phyloP scores from a whole-genome alignment of 2,329 filamentous ascomycete genomes.

The Keithomyces neogunnii region DNA sequence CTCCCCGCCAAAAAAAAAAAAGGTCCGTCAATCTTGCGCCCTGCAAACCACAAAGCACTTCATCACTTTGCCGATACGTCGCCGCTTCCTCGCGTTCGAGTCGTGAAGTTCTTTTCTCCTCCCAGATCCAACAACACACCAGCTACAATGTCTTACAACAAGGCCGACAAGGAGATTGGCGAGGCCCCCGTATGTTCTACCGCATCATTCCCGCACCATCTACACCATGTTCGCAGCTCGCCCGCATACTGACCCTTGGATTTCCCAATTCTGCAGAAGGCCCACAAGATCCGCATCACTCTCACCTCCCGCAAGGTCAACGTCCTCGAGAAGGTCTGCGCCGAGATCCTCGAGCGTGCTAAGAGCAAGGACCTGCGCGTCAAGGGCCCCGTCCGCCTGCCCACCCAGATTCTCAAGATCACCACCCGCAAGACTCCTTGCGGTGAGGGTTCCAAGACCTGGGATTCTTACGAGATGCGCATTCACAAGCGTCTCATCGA shows the following conservation, averaged over 20 bases:
- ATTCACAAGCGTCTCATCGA: conserved; percentile 99
- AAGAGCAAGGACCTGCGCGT: conserved; percentile 97
- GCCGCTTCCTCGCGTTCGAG: conserved; percentile 53
- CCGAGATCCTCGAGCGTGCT: conserved; percentile 96
- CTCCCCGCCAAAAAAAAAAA: not conserved
- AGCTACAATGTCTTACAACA: conserved; percentile 83
- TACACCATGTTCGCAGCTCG: not conserved
- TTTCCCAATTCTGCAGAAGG: conserved; percentile 49
- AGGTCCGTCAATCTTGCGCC: conserved; percentile 8
- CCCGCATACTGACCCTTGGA: conserved; percentile 8
- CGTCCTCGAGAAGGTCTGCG: conserved; percentile 95
- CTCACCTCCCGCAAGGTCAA: conserved; percentile 90
- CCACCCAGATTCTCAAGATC: conserved; percentile 95
- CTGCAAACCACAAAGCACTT: conserved; percentile 29
- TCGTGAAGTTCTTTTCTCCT: conserved; percentile 53
- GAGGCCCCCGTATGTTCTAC: conserved; percentile 65
- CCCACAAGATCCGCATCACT: conserved; percentile 98
- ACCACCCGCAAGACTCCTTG: conserved; percentile 98
- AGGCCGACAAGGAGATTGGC: conserved; percentile 88
- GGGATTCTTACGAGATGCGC: conserved; percentile 98
- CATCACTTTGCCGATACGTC: conserved; percentile 74
- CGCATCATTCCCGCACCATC: not conserved
- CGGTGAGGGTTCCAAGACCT: conserved; percentile 99
- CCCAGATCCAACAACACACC: conserved; percentile 9
- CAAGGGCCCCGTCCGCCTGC: conserved; percentile 96